Base-by-base conservation (phyloP, 139 green algal species). In the Chlorella sp. region DNA sequence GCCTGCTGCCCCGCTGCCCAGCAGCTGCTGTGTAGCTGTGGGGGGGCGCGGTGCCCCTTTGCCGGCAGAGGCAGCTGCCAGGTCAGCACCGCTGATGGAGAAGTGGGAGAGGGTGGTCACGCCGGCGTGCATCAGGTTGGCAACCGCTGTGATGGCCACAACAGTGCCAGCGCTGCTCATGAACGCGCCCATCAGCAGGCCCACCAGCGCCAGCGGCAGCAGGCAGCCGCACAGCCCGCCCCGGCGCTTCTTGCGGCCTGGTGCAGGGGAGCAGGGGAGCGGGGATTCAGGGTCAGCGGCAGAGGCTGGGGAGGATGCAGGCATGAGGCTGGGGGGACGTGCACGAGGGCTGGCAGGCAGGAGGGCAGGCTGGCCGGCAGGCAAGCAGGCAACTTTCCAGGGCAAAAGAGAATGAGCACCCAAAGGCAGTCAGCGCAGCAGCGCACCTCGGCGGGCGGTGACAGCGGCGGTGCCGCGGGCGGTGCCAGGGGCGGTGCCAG, bases 81-180 rank as follows among this genome's bases (percentile, higher is more conserved):
- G 24, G 78, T 84, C 57, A 26, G 78, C 22, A 0, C 30, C 71
- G 28, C 37, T 30, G 32, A 53, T 32, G 37, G 87, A 81, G 77
- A 90, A 88, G 87, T 87, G 81, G 0, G 81, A 86, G 32, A 87
- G 76, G 9, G 81, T 81, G n/a, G 53, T n/a, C 0, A 87, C 30
- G 85, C 85, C 68, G 11, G 80, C 79, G 73, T 91, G 88, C 60
- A 86, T 82, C 28, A 91, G 68, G 71, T 81, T 91, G 83, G 88
- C 88, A 18, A 60, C 88, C 0, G 81, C 68, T 12, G 88, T 91
- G 83, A 88, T 64, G 71, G 22, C n/a, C 4, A 81, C 80, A 30
- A 91, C 83, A 2, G 61, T 32, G 14, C 28, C 57, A 1, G 77
- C 76, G 0, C 76, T 28, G 86, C 76, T 71, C 53, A 89, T 28